These are phyloP conservation scores for Cercospora zeae-maydis DNA, from an alignment of 2,329 filamentous ascomycete genomes.

Conservation along the genomic window DNA sequence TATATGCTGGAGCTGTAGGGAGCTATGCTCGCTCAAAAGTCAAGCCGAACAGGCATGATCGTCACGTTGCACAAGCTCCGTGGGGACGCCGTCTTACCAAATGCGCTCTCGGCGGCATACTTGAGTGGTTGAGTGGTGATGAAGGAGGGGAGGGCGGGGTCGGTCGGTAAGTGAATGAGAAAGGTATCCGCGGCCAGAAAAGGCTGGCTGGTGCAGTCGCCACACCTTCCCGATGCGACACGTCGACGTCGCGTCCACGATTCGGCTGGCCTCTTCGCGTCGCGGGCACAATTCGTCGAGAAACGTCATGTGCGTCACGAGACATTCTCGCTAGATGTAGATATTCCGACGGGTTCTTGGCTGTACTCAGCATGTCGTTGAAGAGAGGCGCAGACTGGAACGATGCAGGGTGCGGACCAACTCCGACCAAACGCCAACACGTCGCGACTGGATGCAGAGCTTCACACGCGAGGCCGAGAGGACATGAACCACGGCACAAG, in stretches of 20 bases:
- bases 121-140: not conserved
- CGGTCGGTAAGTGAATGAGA: not conserved
- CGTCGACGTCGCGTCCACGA: slow-evolving; percentile 1
- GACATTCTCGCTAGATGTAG: not conserved
- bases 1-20: not conserved
- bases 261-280: not conserved
- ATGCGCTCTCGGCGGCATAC: not conserved
- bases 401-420: too few species aligned
- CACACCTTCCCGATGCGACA: not conserved
- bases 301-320: not conserved
- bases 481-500: slow-evolving; percentile 4
- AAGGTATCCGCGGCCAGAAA: not conserved
- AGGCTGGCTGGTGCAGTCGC: not conserved
- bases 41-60: not conserved
- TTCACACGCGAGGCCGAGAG: not conserved
- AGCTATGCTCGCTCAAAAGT: not conserved
- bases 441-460: not conserved
- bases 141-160: not conserved
- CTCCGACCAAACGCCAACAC: not conserved
- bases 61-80: not conserved
- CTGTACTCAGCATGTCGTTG: not conserved
- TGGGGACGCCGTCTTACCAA: not conserved
- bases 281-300: not conserved
- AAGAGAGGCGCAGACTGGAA: not conserved
- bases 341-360: not conserved